These are phyloP conservation scores for Debaryomyces hansenii DNA, from an alignment of 805 yeast genomes.

Conservation along the genomic window DNA sequence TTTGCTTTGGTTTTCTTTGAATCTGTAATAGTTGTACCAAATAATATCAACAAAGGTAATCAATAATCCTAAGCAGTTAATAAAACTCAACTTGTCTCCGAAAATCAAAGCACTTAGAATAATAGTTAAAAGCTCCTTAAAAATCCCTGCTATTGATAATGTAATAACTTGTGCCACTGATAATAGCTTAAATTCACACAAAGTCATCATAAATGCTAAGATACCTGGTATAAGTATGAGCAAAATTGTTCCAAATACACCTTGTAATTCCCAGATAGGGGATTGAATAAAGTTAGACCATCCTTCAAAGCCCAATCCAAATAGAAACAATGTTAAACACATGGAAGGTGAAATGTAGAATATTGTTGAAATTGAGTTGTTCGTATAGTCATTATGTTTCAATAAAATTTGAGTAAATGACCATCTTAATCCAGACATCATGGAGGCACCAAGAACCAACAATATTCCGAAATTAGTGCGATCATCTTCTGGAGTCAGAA, in stretches of 20 bases:
- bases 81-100: constrained; percentile 65
- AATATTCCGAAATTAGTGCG: constrained; percentile 56
- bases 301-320: constrained; percentile 74
- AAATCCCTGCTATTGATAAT: constrained; percentile 85
- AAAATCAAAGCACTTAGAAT: constrained; percentile 66
- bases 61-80: constrained; percentile 72
- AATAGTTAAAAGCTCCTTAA: constrained; percentile 88
- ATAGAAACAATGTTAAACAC: constrained; percentile 58
- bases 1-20: constrained; percentile 15
- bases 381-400: constrained; percentile 55
- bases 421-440: constrained; percentile 92
- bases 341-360: constrained; percentile 83
- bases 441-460: constrained; percentile 73
- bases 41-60: constrained; percentile 76
- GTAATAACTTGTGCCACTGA: constrained; percentile 84
- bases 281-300: constrained; percentile 50
- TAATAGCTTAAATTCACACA: constrained; percentile 81
- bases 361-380: constrained; percentile 82
- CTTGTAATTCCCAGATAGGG: constrained; percentile 65
- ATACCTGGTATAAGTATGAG: constrained; percentile 79
- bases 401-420: constrained; percentile 85
- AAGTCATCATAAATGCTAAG: constrained; percentile 85
- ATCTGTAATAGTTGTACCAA: constrained; percentile 77
- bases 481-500: constrained; percentile 12
- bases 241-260: constrained; percentile 53